Percentiles rank a stretch among this genome's conserved stretches.
These are phyloP conservation scores for Astrothelium subdiscretum DNA, from an alignment of 495 filamentous ascomycete species.

Conservation along the genomic window DNA sequence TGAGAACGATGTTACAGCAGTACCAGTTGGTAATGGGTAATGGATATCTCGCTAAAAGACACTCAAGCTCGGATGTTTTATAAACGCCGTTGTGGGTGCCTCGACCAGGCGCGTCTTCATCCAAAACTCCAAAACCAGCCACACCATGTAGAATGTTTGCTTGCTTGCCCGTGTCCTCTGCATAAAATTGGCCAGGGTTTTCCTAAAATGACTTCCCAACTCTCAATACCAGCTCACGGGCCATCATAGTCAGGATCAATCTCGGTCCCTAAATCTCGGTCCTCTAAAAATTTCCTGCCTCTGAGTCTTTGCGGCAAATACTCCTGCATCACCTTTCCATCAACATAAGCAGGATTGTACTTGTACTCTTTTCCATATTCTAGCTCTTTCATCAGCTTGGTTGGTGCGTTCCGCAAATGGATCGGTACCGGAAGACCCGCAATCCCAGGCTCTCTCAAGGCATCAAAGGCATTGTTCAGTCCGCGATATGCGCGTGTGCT, in stretches of 20 bases:
- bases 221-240: too few relatives aligned
- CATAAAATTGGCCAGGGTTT: too few relatives aligned
- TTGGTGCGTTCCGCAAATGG: constrained; percentile 86
- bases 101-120: too few relatives aligned
- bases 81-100: too few relatives aligned
- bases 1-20: too few relatives aligned
- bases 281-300: constrained; percentile 66
- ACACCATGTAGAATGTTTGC: too few relatives aligned
- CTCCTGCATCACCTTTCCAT: constrained; percentile 78
- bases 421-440: constrained; percentile 70
- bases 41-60: too few relatives aligned
- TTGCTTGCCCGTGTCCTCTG: too few relatives aligned
- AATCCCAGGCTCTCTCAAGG: constrained; percentile 65
- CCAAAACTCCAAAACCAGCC: too few relatives aligned
- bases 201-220: too few relatives aligned
- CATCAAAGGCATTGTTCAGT: constrained; percentile 63
- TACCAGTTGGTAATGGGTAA: too few relatives aligned
- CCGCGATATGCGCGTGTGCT: constrained; percentile 76
- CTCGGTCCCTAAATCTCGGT: constrained; percentile 65
- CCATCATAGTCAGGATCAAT: constrained; percentile 48
- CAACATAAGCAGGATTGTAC: constrained; percentile 81
- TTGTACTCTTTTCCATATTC: constrained; percentile 89
- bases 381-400: constrained; percentile 81
- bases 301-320: constrained; percentile 70
- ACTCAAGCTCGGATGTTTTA: too few relatives aligned